Base-by-base conservation (phyloP, 768 basidiomycete species). In the Thelephora ganbajun region DNA sequence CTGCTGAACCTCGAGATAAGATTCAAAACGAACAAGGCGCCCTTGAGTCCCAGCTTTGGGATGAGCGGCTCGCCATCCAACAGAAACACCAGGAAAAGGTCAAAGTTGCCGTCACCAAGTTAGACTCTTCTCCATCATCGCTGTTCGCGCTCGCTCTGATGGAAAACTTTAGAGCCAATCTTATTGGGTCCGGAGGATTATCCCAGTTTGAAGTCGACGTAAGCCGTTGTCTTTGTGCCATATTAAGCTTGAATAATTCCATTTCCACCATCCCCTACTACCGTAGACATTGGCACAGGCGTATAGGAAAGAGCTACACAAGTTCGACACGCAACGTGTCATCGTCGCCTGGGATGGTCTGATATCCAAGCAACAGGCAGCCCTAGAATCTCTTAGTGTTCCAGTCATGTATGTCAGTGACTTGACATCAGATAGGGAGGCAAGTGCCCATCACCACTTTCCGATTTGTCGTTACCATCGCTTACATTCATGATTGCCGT, bases 341-440 rank as follows among this genome's bases (percentile, higher is more conserved):
- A 61, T 89, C 5, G 68, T 77, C 2, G 81, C 83, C 7, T 91
- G 86, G 84, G 86, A 86, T 56, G 74, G 73, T 16, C 68, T 90
- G n/a, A 61, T 80, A 16, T 64, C 73, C 44, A 76, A 74, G 54
- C 88, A 91, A 59, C 87, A 91, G 61, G 57, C 65, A 0, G 64
- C 73, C 13, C 66, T 91, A 43, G 76, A 77, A 53, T 59, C 68
- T 26, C 64, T 80, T 41, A 66, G 70, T 35, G 73, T 90, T 12
- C 88, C 88, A 13, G 69, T 76, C 2, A 88, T 91, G 81, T 83
- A 74, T 57, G 61, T 67, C 11, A 78, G 81, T 2, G 61, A 56
- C 39, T 68, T 69, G 39, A 55, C 57, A 35, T 56, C 65, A 3
- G 73, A 79, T 52, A 63, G 72, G 65, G 71, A 85, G 70, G 85